Base-by-base conservation (phyloP, 164 flowering plant species). In the Saururus chinensis region DNA sequence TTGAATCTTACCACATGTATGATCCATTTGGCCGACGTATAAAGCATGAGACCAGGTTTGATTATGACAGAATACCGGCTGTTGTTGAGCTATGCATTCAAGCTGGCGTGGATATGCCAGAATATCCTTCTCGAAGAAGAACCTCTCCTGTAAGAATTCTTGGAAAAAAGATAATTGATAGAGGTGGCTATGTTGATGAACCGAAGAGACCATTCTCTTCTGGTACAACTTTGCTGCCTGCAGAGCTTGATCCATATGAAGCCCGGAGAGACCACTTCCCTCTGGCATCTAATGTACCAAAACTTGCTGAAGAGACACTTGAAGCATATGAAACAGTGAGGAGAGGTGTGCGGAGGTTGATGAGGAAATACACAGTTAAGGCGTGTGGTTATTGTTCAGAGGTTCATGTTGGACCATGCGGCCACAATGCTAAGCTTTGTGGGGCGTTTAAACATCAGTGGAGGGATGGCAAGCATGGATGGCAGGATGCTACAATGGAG, bases 391-490 rank as follows among this genome's bases (percentile, higher is more conserved):
- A 93, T 68, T 93, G 97, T 76, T 70, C 95, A 5, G 96, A 93
- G 77, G 88, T 93, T 69, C 99, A 93, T 61, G 93, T 93, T 21
- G 99, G 99, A 41, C 96, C 99, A 5, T 85, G 96, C 89, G 99
- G 99, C 49, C 99, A 93, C 70, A 75, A 84, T 71, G 96, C 78
- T 0, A 93, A 85, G 79, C 84, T 90, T 4, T 93, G 99, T 65
- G 97, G 97, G 19, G 90, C 71, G 64, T 87, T 85, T 71, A 93
- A 93, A 78, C 96, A 90, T 70, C 97, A 90, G 59, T 88, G 96
- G 96, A 82, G 97, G 66, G 95, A 93, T 62, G 97, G 97, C 64
- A 90, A 88, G 77, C 97, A 93, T 66, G 97, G 97, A 17, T 93
- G 99, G 97, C 97, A 93, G 76, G 91, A 88, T 68, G 99, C 97